Evolutionary conservation across 345 rosid genomes (phyloP).

Genomic region (Triadica sebifera): DNA sequence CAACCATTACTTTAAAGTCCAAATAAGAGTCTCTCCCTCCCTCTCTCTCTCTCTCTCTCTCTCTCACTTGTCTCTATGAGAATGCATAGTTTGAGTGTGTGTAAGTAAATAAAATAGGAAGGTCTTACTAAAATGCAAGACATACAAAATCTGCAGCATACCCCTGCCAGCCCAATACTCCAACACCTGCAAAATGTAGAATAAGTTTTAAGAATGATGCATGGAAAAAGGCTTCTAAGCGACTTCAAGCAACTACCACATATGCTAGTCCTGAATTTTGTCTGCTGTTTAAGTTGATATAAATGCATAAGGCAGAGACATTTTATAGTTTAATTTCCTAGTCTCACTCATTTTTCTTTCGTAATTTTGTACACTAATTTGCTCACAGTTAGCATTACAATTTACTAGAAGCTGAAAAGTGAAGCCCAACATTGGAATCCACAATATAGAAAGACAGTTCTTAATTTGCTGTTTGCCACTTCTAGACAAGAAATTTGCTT

Average conservation of each 20-base stretch:
- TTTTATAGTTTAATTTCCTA: background rate
- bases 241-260: background rate
- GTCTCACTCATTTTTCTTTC: background rate
- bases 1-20: conserved; percentile 8
- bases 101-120: background rate
- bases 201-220: background rate
- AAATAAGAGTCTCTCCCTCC: background rate
- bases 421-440: background rate
- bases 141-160: conserved; percentile 99
- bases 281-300: background rate
- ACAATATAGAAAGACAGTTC: background rate
- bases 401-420: background rate
- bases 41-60: too few species aligned
- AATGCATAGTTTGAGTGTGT: background rate
- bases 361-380: background rate
- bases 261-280: too few species aligned
- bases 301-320: background rate
- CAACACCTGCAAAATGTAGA: conserved; percentile 53
- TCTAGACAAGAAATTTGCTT: background rate
- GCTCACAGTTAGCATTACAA: background rate
- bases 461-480: background rate
- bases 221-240: background rate
- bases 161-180: conserved; percentile 96
- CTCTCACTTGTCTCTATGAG: background rate
- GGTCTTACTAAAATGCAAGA: conserved; percentile 21